A percentile compares a stretch with the other conserved stretches of the same genome.
phyloP scores from a whole-genome alignment of 73 alveolate genomes.

The Durusdinium trenchii region DNA sequence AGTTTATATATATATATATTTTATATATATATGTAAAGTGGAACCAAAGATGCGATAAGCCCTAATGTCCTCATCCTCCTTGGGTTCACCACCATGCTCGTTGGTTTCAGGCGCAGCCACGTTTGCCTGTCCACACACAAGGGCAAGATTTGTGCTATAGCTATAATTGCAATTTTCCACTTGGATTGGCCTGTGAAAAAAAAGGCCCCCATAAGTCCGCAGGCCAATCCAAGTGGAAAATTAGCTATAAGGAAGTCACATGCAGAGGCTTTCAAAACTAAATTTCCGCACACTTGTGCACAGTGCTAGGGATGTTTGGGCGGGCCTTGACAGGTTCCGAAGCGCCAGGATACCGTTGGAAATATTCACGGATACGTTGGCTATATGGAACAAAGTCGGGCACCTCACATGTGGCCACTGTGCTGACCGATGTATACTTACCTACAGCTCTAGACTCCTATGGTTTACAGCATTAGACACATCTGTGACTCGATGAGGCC shows the following conservation, averaged over 20 bases:
- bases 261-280: not conserved
- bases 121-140: too few relatives aligned
- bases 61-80: too few relatives aligned
- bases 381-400: constrained; percentile 20
- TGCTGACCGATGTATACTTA: not conserved
- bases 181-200: too few relatives aligned
- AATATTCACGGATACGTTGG: constrained; percentile 13
- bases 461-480: not conserved
- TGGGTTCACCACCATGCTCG: too few relatives aligned
- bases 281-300: not conserved
- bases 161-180: too few relatives aligned
- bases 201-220: too few relatives aligned
- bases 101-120: too few relatives aligned
- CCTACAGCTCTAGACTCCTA: not conserved
- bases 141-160: too few relatives aligned
- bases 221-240: too few relatives aligned
- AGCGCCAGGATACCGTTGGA: constrained; percentile 18
- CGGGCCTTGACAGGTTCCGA: not conserved
- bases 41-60: too few relatives aligned
- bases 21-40: too few relatives aligned
- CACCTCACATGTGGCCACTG: not conserved
- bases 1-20: not conserved
- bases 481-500: not conserved
- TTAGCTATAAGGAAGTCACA: not conserved
- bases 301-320: not conserved